Conservation (phyloP, 305 asterid species). For the Fraxinus floribunda region DNA sequence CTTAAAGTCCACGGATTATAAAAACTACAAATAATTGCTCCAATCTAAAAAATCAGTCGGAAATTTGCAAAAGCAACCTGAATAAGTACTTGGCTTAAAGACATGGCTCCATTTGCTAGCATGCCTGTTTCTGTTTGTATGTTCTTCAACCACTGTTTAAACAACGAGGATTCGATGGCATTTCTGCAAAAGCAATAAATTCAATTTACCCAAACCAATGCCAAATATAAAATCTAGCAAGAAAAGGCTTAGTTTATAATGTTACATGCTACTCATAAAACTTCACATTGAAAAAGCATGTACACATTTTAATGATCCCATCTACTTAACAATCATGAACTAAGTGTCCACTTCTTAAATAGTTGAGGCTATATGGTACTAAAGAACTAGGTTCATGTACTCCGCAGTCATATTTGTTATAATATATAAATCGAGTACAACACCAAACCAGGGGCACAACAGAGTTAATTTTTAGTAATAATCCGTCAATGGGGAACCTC, state of each 20-base stretch:
- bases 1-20: not conserved
- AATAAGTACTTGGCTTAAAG: constrained; percentile 59
- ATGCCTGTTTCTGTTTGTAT: constrained; percentile 66
- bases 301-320: constrained; percentile 2
- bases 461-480: not conserved
- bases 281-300: not conserved
- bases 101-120: constrained; percentile 65
- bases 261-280: not conserved
- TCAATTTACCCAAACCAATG: constrained; percentile 9
- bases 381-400: not conserved
- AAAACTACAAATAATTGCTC: not conserved
- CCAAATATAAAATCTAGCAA: not conserved
- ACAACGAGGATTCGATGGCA: constrained; percentile 71
- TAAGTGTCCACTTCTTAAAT: not conserved
- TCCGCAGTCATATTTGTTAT: constrained; percentile 2
- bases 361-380: not conserved
- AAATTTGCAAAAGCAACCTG: constrained; percentile 48
- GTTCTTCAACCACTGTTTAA: constrained; percentile 81
- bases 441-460: not conserved
- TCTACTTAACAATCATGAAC: constrained; percentile 4
- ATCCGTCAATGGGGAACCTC: constrained; percentile 6
- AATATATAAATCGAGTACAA: not conserved
- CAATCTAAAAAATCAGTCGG: constrained; percentile 9
- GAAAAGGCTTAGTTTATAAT: not conserved
- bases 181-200: constrained; percentile 50